Conservation (phyloP, 2,329 filamentous ascomycete species). For the Neurospora sp. region DNA sequence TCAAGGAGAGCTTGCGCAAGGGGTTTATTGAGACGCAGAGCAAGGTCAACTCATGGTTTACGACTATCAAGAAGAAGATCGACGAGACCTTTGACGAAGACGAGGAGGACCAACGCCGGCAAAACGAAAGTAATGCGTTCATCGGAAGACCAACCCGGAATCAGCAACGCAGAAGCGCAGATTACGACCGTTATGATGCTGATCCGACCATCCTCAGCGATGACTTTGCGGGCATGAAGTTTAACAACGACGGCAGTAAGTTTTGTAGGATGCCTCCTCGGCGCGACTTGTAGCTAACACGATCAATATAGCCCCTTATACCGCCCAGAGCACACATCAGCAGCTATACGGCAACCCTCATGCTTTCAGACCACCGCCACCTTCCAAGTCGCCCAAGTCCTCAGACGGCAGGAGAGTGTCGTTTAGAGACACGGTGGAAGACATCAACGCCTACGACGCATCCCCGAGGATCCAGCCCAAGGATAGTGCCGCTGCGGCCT, state of each 20-base stretch:
- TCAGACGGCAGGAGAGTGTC: conserved; percentile 42
- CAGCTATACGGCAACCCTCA: conserved; percentile 67
- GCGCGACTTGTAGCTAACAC: not conserved
- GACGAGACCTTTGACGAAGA: conserved; percentile 79
- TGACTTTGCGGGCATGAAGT: conserved; percentile 68
- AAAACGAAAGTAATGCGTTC: conserved; percentile 23
- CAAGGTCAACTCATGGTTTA: conserved; percentile 90
- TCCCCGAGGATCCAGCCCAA: conserved; percentile 47
- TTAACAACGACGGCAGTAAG: conserved; percentile 54
- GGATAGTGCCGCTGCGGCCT: conserved; percentile 32
- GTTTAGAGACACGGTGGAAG: conserved; percentile 58
- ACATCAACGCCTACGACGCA: conserved; percentile 69
- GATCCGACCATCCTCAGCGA: conserved; percentile 85
- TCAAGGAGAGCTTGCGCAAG: conserved; percentile 86
- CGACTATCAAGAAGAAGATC: conserved; percentile 81
- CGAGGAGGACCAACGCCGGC: conserved; percentile 38
- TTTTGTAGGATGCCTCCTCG: conserved; percentile 6
- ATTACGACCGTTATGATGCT: conserved; percentile 88
- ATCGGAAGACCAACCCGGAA: conserved; percentile 49
- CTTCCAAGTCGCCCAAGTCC: conserved; percentile 41
- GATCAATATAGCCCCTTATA: conserved; percentile 17
- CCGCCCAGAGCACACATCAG: conserved; percentile 38
- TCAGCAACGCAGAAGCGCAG: conserved; percentile 62
- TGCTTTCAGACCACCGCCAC: conserved; percentile 62
- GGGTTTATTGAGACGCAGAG: conserved; percentile 91